Evolutionary conservation across 2,329 filamentous ascomycete species (phyloP), one percentile per base, ranked within the genome.

Genomic region (Ceratocystis smalleyi): DNA sequence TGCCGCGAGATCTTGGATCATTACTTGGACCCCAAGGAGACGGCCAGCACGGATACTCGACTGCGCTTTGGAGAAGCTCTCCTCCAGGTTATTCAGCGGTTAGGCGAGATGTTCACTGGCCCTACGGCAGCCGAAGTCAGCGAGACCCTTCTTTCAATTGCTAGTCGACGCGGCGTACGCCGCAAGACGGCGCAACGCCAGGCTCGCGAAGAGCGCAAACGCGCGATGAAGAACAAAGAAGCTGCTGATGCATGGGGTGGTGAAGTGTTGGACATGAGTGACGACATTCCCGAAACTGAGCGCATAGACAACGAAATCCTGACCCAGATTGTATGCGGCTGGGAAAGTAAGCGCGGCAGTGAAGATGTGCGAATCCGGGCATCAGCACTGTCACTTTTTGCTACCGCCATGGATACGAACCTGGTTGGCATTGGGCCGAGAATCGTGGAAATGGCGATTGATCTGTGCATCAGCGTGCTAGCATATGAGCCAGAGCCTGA

Each of bases 311-410:
- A 78, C 64, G 83, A 78, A 35, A 76, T 79, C 59, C 71, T 86
- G 12, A 75, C 77, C 24, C 77, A 78, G 66, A 88, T 89, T 66
- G 77, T 89, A 0, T 75, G 79, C 15, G 85, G 84, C 0, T 89
- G 87, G 87, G 79, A 85, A 68, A 80, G 83, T 67, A 84, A 82
- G 64, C 75, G 79, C 17, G 85, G 84, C 0, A 79, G 79, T 66
- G 87, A 90, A 71, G 87, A 90, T 70, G 76, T 89, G 12, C 79
- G 87, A 3, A 80, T 91, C 68, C 82, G 87, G 0, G 76, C 85
- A 15, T 89, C 86, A 24, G 84, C 86, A 3, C 72, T 91, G 5
- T 86, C 85, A 3, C 79, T 90, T 59, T 76, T 90, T 54, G 80
- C 81, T 0, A 74, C 74, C 1, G 77, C 78, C 0, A 72, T 89